Percentiles rank a stretch among this genome's conserved stretches.
Evolutionary conservation across 2,329 filamentous ascomycete species (phyloP).

Genomic region (Pestalotiopsis sp.): DNA sequence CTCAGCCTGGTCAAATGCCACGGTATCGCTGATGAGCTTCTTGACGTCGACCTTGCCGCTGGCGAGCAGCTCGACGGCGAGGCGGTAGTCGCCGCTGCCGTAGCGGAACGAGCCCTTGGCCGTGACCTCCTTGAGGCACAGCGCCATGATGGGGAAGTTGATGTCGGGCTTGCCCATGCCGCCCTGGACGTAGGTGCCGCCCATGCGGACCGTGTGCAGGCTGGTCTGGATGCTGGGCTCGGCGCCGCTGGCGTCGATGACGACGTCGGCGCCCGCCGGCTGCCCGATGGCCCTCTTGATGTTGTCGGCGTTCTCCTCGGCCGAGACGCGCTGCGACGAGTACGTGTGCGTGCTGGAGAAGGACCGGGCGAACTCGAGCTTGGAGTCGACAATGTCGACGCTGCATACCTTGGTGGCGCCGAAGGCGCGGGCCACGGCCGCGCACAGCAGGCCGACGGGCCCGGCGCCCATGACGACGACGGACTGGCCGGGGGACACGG

Average conservation of each 20-base stretch:
- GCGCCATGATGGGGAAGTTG: conserved; percentile 86
- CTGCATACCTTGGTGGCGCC: conserved; percentile 84
- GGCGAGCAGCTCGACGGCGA: conserved; percentile 77
- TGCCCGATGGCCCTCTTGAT: conserved; percentile 67
- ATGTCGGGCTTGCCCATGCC: conserved; percentile 91
- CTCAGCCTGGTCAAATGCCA: conserved; percentile 81
- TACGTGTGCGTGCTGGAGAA: conserved; percentile 76
- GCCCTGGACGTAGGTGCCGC: conserved; percentile 80
- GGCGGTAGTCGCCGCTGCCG: conserved; percentile 81
- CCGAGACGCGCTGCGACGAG: conserved; percentile 59
- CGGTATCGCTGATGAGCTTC: conserved; percentile 75
- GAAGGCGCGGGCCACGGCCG: conserved; percentile 80
- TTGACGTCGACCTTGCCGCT: conserved; percentile 78
- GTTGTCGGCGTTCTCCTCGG: conserved; percentile 74
- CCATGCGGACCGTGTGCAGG: conserved; percentile 69
- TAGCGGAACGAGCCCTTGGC: conserved; percentile 90
- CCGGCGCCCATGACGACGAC: conserved; percentile 87
- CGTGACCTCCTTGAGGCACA: conserved; percentile 88
- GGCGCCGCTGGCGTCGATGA: conserved; percentile 80
- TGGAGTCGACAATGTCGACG: conserved; percentile 81
- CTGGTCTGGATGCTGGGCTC: conserved; percentile 77
- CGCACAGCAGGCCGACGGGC: conserved; percentile 84
- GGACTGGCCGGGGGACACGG: conserved; percentile 71
- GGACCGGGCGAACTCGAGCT: conserved; percentile 75
- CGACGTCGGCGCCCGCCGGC: conserved; percentile 69